A percentile compares a stretch with the other conserved stretches of the same genome.
Evolutionary conservation across 2,329 filamentous ascomycete genomes (phyloP).

Genomic region (Sarocladiaceae sp.): DNA sequence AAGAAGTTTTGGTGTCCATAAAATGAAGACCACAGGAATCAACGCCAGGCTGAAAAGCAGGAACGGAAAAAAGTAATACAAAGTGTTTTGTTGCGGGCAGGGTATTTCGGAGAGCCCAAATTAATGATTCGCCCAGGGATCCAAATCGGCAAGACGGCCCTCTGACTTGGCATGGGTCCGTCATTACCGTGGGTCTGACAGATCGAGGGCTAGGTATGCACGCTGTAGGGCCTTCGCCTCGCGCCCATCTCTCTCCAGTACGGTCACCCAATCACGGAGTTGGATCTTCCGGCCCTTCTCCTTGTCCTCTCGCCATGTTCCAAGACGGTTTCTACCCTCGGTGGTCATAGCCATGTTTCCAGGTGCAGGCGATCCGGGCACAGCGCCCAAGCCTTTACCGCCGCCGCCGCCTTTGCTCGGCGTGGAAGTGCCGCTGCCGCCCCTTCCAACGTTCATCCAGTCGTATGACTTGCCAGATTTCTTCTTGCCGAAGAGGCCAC

Average conservation of each 20-base stretch:
- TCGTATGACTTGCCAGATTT: conserved; percentile 65
- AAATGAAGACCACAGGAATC: conserved; percentile 3
- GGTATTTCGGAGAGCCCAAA: neutral
- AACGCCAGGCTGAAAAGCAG: conserved; percentile 9
- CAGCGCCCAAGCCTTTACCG: conserved; percentile 18
- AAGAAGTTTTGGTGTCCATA: conserved; percentile 3
- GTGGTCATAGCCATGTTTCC: conserved; percentile 43
- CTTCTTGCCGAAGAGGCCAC: conserved; percentile 53
- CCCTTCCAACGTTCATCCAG: conserved; percentile 60
- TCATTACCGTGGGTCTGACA: conserved; percentile 37
- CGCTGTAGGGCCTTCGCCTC: conserved; percentile 60
- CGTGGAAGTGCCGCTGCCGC: conserved; percentile 51
- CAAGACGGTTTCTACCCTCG: conserved; percentile 59
- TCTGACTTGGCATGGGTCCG: neutral
- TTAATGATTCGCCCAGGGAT: neutral
- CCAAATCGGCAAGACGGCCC: too few species aligned
- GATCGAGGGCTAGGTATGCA: conserved; percentile 50
- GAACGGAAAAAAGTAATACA: neutral
- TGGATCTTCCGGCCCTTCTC: conserved; percentile 77
- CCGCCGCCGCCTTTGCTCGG: conserved; percentile 35
- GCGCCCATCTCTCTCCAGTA: conserved; percentile 73
- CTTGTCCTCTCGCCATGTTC: conserved; percentile 74
- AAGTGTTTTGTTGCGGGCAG: neutral
- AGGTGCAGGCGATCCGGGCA: conserved; percentile 23
- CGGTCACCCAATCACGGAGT: conserved; percentile 74